These are phyloP conservation scores for Plenodomus biglobosus DNA, from an alignment of 2,329 filamentous ascomycete species.

Conservation along the genomic window DNA sequence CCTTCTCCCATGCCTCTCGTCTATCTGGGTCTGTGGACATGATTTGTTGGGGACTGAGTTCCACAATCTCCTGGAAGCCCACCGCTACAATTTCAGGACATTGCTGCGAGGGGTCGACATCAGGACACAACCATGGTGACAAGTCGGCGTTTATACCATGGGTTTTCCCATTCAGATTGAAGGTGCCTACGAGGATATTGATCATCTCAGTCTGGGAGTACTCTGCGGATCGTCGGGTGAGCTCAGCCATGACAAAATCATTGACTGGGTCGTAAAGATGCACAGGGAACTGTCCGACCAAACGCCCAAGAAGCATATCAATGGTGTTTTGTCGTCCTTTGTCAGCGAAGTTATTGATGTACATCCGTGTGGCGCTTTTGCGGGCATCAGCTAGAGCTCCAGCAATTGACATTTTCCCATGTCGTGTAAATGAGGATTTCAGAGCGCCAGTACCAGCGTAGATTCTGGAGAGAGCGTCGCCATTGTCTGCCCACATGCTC, in stretches of 20 bases:
- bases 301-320: conserved; percentile 82
- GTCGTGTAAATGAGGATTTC: conserved; percentile 91
- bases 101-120: conserved; percentile 56
- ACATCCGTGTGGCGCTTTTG: conserved; percentile 90
- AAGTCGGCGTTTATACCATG: conserved; percentile 77
- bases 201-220: conserved; percentile 76
- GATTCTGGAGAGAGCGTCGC: conserved; percentile 88
- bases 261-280: conserved; percentile 92
- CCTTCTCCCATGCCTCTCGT: conserved; percentile 81
- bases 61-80: conserved; percentile 98
- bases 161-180: conserved; percentile 90
- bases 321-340: conserved; percentile 92
- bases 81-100: conserved; percentile 86
- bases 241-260: conserved; percentile 79
- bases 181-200: conserved; percentile 82
- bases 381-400: conserved; percentile 92
- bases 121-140: conserved; percentile 80
- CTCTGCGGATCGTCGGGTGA: conserved; percentile 66
- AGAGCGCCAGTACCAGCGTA: conserved; percentile 95
- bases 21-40: conserved; percentile 95
- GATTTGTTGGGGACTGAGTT: conserved; percentile 94
- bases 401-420: conserved; percentile 93
- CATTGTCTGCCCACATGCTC: conserved; percentile 95
- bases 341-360: conserved; percentile 97
- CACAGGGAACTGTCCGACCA: conserved; percentile 81